Evolutionary conservation across 768 basidiomycete species (phyloP), one percentile per base, ranked within the genome.

Genomic region (Phylloporus sp.): DNA sequence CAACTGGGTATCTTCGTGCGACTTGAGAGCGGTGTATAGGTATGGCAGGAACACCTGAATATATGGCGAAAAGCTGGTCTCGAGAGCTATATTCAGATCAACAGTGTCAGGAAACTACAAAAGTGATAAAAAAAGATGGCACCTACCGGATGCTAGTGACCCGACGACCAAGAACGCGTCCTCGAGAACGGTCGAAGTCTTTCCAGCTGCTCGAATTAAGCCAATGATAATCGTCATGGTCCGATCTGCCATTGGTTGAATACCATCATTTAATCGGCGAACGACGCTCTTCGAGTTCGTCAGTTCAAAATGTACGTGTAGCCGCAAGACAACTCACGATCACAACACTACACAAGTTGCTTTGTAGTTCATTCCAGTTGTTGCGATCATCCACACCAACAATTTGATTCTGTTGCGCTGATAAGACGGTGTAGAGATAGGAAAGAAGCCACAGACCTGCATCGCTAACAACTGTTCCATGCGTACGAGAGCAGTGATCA

Each of bases 351-450:
- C 94, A 97, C 60, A 97, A 79, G 72, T 95, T 97, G 72, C 91
- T 87, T 68, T 97, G 95, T 23, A 99, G 78, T 67, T 99, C 95
- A 64, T 97, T 97, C 94, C 95, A 97, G 74, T 97, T 99, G 71
- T 94, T 95, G 56, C 91, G 85, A 65, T 99, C 97, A 70, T 99
- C 97, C 16, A 85, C 77, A 39, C 97, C 97, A 34, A 99, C 76
- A 51, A 98, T 88, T 72, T 98, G 95, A 68, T 89, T 91, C 84
- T 95, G 61, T 13, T 32, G 55, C 22, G 45, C 16, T 28, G 36
- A 27, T 59, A 18, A 58, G 41, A 47, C 20, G 38, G 18, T 2
- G 20, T 29, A 26, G 27, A 23, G 23, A 40, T 11, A 36, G 32
- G 54, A 56, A 16, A 4, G n/a, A 42, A n/a, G 7, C 27, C 20